phyloP scores from a whole-genome alignment of 73 alveolate species.

The Paramecium biaurelia region DNA sequence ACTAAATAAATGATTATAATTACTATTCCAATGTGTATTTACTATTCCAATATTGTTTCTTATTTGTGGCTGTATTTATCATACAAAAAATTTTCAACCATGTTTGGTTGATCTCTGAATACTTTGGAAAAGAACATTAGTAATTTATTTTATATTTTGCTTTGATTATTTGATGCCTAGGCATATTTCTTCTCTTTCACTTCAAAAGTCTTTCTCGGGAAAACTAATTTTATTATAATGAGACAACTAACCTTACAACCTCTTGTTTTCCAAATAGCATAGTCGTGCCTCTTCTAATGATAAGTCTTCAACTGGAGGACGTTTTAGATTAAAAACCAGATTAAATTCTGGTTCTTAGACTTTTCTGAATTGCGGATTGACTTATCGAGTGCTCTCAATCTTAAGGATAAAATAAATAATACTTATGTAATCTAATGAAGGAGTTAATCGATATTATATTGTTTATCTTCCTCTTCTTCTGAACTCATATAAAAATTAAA shows the following conservation, averaged over 20 bases:
- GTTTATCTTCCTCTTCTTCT: slow-evolving; percentile 20
- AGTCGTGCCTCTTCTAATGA: slow-evolving; percentile 20
- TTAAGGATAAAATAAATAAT: not conserved
- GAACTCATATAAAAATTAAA: slow-evolving; percentile 46
- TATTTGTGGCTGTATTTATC: not conserved
- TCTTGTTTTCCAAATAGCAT: not conserved
- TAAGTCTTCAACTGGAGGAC: not conserved
- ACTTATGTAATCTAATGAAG: slow-evolving; percentile 28
- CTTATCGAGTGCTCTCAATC: slow-evolving; percentile 17
- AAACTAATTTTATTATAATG: not conserved
- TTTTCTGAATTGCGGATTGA: not conserved
- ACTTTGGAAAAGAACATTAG: not conserved
- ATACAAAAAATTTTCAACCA: not conserved
- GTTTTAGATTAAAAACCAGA: not conserved
- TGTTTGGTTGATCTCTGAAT: not conserved
- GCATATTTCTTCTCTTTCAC: not conserved
- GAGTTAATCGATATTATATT: not conserved
- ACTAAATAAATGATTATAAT: not conserved
- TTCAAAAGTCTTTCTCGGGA: not conserved
- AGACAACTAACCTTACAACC: not conserved
- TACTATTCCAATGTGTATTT: not conserved
- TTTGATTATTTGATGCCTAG: not conserved
- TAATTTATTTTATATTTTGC: not conserved
- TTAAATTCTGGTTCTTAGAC: not conserved
- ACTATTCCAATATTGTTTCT: not conserved